phyloP scores from a whole-genome alignment of 306 rosid species.

The Sesbania bispinosa region DNA sequence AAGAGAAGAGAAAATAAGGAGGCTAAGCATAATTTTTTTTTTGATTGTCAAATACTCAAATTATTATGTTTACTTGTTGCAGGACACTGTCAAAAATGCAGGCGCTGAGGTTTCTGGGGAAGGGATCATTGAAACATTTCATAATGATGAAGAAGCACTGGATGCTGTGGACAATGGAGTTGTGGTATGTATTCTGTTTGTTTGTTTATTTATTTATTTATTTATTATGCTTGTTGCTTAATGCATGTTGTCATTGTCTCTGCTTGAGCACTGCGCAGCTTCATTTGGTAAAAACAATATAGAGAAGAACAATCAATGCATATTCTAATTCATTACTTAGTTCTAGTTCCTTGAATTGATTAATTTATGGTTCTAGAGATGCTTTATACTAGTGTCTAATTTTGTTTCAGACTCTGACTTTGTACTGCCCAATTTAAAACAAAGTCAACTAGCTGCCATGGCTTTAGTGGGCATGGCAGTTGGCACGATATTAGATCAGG shows the following conservation, averaged over 20 bases:
- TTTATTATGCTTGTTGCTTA: not conserved
- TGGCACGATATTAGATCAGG: not conserved
- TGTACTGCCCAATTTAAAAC: not conserved
- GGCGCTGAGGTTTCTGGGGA: conserved; percentile 67
- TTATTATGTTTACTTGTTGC: conserved; percentile 20
- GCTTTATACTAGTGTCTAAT: not conserved
- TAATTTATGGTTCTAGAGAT: not conserved
- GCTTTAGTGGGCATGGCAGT: conserved; percentile 3
- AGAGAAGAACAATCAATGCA: not conserved
- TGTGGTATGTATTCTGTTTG: conserved; percentile 45
- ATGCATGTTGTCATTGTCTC: not conserved
- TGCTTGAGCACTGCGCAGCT: not conserved
- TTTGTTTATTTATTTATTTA: not conserved
- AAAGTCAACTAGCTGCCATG: not conserved
- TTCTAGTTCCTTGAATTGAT: conserved; percentile 4
- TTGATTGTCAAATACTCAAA: not conserved
- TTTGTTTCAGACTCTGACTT: conserved; percentile 8
- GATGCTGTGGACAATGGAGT: conserved; percentile 62
- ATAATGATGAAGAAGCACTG: conserved; percentile 73
- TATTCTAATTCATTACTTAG: not conserved
- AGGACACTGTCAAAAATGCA: conserved; percentile 54
- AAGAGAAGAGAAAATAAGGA: not conserved
- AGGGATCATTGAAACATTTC: conserved; percentile 67
- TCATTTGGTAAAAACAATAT: not conserved
- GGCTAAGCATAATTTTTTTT: not conserved